phyloP scores from a whole-genome alignment of 2,329 filamentous ascomycete genomes.

The Tolypocladium amazonense region DNA sequence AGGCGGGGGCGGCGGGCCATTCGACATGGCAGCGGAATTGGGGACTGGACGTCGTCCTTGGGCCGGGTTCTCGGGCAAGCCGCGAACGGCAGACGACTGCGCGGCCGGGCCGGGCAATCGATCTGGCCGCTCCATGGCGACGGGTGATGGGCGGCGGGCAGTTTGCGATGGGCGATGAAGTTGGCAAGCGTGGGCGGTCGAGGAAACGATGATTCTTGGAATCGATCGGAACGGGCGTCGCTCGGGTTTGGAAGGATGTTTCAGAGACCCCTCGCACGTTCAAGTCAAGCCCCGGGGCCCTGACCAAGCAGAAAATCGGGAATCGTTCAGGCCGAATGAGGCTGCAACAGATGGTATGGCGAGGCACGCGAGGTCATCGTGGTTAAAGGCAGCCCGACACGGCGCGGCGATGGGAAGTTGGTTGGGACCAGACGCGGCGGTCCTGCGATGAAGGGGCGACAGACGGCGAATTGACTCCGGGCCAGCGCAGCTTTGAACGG shows the following conservation, averaged over 20 bases:
- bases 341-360: constrained; percentile 12
- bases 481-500: background rate
- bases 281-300: constrained; percentile 10
- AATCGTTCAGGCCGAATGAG: constrained; percentile 17
- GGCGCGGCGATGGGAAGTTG: background rate
- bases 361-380: constrained; percentile 20
- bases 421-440: background rate
- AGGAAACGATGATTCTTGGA: constrained; percentile 2
- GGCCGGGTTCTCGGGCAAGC: constrained; percentile 28
- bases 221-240: constrained; percentile 8
- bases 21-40: constrained; percentile 26
- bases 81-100: constrained; percentile 18
- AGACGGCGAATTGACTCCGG: background rate
- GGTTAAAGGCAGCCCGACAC: constrained; percentile 6
- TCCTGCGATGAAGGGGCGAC: background rate
- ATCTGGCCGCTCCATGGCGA: constrained; percentile 24
- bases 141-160: constrained; percentile 9
- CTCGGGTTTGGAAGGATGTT: constrained; percentile 14
- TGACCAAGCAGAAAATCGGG: constrained; percentile 7
- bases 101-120: constrained; percentile 16
- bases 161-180: constrained; percentile 3
- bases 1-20: constrained; percentile 29
- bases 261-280: constrained; percentile 17
- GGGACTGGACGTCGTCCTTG: constrained; percentile 27
- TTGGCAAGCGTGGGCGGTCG: constrained; percentile 3